Percentiles rank a stretch among this genome's conserved stretches.
Evolutionary conservation across 2,329 filamentous ascomycete species (phyloP).

Genomic region (Davidsoniella virescens): DNA sequence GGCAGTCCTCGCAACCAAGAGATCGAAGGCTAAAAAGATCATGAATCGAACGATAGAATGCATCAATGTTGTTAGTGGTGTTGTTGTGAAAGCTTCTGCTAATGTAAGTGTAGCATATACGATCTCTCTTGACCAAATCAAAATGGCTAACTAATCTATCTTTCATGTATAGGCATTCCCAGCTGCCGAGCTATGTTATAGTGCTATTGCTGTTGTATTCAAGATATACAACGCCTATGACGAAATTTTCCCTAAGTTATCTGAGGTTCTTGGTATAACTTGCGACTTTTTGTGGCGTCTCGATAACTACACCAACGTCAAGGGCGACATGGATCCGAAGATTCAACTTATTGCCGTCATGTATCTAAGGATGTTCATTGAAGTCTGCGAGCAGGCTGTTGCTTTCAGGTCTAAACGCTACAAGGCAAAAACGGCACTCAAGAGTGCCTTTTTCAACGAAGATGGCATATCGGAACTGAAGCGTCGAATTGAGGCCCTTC

Average conservation of each 20-base stretch:
- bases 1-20: too few species aligned
- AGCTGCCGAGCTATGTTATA: conserved; percentile 2
- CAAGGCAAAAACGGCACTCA: neutral
- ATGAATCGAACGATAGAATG: too few species aligned
- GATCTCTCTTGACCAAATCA: too few species aligned
- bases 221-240: neutral
- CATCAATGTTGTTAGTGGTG: too few species aligned
- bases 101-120: too few species aligned
- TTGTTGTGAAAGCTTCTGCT: too few species aligned
- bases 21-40: too few species aligned
- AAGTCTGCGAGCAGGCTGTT: neutral
- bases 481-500: neutral
- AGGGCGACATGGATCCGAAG: neutral
- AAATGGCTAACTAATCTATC: too few species aligned
- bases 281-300: neutral
- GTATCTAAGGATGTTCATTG: conserved; percentile 2
- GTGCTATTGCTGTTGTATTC: neutral
- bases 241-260: neutral
- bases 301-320: neutral
- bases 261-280: neutral
- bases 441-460: conserved; percentile 1
- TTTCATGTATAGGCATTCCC: neutral
- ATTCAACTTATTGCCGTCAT: conserved; percentile 1
- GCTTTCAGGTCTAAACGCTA: neutral
- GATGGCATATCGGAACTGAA: neutral